A percentile compares a stretch with the other conserved stretches of the same genome.
Evolutionary conservation across 2,329 filamentous ascomycete species (phyloP).

Genomic region (Beauveria sp.): DNA sequence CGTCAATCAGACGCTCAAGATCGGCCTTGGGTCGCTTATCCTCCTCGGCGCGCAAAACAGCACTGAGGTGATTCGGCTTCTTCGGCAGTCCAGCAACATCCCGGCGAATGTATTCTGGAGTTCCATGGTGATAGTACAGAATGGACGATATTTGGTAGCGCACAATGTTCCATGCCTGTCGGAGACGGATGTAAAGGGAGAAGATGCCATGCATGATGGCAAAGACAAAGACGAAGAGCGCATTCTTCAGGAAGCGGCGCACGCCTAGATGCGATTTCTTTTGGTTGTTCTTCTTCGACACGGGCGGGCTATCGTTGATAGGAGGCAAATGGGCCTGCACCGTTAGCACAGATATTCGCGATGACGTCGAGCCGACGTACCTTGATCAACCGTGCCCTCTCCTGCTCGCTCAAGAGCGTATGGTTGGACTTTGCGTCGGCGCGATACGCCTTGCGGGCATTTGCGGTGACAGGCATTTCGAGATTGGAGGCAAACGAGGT

Average conservation of each 20-base stretch:
- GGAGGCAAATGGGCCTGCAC: neutral
- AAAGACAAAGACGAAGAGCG: constrained; percentile 61
- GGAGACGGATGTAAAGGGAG: constrained; percentile 76
- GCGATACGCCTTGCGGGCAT: constrained; percentile 31
- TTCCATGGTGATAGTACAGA: constrained; percentile 90
- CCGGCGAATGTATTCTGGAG: constrained; percentile 82
- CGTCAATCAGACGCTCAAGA: constrained; percentile 76
- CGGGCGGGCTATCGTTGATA: constrained; percentile 23
- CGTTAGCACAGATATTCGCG: neutral
- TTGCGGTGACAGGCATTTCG: neutral
- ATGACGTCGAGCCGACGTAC: constrained; percentile 19
- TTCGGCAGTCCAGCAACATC: constrained; percentile 70
- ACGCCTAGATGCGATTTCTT: constrained; percentile 44
- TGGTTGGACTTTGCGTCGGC: constrained; percentile 30
- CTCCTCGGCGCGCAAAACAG: constrained; percentile 70
- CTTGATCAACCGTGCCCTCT: constrained; percentile 29
- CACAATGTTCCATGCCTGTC: constrained; percentile 72
- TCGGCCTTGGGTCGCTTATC: constrained; percentile 63
- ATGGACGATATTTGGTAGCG: constrained; percentile 72
- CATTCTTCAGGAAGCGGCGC: constrained; percentile 51
- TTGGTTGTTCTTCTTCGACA: constrained; percentile 20
- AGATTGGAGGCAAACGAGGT: neutral
- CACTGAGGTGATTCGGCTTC: constrained; percentile 78
- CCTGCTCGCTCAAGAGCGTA: constrained; percentile 26
- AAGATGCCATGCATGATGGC: constrained; percentile 71